Base-by-base conservation (phyloP, 306 rosid genomes). In the Corylus heterophylla region DNA sequence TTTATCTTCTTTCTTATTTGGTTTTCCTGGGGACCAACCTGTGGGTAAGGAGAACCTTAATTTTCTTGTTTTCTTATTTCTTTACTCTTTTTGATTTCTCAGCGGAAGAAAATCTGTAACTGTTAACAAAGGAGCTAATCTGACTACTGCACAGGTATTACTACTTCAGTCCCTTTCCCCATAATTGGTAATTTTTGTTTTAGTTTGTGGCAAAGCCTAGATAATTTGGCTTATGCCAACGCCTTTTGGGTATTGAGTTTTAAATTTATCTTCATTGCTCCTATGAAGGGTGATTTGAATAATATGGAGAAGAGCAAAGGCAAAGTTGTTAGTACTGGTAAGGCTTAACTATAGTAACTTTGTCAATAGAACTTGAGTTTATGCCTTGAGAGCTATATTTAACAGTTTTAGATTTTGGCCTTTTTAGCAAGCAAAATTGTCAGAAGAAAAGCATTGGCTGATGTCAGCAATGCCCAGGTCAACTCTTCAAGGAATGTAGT, bases 371-470 rank as follows among this genome's bases (percentile, higher is more conserved):
- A 54, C 31, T 80, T 59, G n/a, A 54, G 14, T 18, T 18, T 14
- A 25, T 55, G 27, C 79, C 62, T 75, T 39, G 25, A 3, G 12
- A 56, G 29, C 7, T 74, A 44, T 16, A 64, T 74, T 80, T 63
- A 31, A 79, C 25, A 29, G 51, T 58, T 68, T 31, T 37, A 42
- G 31, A 22, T 72, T 79, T 69, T 79, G 81, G 39, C 44, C 12
- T 85, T 78, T 84, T 54, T 22, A 89, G 93, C 81, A 71, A 84
- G 83, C 62, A 64, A 58, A 67, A 83, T 75, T 39, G 73, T 66
- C 52, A 76, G 82, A 80, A 89, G 97, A 75, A 92, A 81, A 85
- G 89, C 97, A 74, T 75, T 92, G 86, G 87, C 89, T 56, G 97
- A 94, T 83, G 90, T 94, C 44, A 91, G 95, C 90, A 94, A 94